phyloP scores from a whole-genome alignment of 768 basidiomycete genomes.

The Lentinula raphanica region DNA sequence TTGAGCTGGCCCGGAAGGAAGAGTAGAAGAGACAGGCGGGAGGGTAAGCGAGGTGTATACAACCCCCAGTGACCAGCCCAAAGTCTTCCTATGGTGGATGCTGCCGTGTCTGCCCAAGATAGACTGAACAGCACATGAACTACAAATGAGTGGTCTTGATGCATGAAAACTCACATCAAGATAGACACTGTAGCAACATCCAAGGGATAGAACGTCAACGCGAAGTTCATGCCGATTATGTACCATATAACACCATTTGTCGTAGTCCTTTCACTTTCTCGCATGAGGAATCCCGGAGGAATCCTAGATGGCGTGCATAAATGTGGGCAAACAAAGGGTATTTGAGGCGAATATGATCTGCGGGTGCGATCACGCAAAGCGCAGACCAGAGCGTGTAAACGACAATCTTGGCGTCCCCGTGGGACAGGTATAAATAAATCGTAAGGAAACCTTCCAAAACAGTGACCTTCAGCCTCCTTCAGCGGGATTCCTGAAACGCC shows the following conservation, averaged over 20 bases:
- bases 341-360: conserved; percentile 70
- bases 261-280: conserved; percentile 75
- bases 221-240: conserved; percentile 78
- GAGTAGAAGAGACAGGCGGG: conserved; percentile 27
- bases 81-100: conserved; percentile 86
- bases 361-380: conserved; percentile 63
- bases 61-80: conserved; percentile 43
- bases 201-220: conserved; percentile 68
- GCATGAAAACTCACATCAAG: conserved; percentile 63
- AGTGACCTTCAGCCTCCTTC: conserved; percentile 8
- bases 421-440: conserved; percentile 48
- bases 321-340: conserved; percentile 57
- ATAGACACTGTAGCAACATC: conserved; percentile 89
- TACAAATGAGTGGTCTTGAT: background rate
- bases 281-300: no score
- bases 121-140: conserved; percentile 43
- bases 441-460: conserved; percentile 70
- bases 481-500: background rate
- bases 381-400: conserved; percentile 59
- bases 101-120: conserved; percentile 94
- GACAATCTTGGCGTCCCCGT: conserved; percentile 45
- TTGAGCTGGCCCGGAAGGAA: background rate
- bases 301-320: conserved; percentile 70
- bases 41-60: conserved; percentile 59
- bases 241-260: conserved; percentile 91